phyloP scores from a whole-genome alignment of 1,139 yeast genomes.

The Geotrichum carabidarum region DNA sequence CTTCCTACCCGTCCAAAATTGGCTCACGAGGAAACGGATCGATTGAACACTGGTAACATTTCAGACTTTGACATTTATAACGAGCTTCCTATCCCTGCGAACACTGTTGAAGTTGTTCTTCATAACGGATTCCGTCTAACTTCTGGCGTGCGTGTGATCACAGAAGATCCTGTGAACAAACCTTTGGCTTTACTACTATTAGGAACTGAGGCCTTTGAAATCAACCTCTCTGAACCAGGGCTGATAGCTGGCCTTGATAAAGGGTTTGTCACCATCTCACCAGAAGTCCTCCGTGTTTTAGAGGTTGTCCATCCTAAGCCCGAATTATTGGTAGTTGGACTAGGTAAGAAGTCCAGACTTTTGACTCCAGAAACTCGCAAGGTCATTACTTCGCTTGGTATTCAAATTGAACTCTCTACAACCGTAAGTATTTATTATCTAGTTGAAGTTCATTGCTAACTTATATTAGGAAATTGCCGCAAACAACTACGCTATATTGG shows the following conservation, averaged over 20 bases:
- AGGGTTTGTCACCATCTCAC: slow-evolving; percentile 38
- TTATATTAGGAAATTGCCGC: slow-evolving; percentile 50
- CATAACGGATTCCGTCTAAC: slow-evolving; percentile 46
- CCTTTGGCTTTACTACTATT: slow-evolving; percentile 55
- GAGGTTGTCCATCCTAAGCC: slow-evolving; percentile 68
- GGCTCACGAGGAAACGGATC: slow-evolving; percentile 27
- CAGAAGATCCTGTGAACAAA: slow-evolving; percentile 46
- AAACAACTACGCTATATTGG: slow-evolving; percentile 63
- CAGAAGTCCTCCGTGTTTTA: slow-evolving; percentile 47
- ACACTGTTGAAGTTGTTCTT: slow-evolving; percentile 45
- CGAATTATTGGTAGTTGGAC: slow-evolving; percentile 65
- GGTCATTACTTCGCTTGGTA: slow-evolving; percentile 53
- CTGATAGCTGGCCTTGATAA: slow-evolving; percentile 33
- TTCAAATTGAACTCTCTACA: slow-evolving; percentile 63
- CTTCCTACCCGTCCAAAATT: slow-evolving; percentile 20
- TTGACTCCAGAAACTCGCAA: slow-evolving; percentile 52
- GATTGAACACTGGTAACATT: slow-evolving; percentile 25
- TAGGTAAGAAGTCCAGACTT: slow-evolving; percentile 60
- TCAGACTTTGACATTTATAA: slow-evolving; percentile 36
- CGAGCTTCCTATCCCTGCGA: slow-evolving; percentile 34
- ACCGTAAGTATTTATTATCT: slow-evolving; percentile 37
- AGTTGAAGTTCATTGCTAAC: neutral
- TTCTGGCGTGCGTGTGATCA: slow-evolving; percentile 43
- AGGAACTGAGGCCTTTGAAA: slow-evolving; percentile 59
- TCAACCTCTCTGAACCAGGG: slow-evolving; percentile 40